A percentile compares a stretch with the other conserved stretches of the same genome.
Conservation (phyloP, 768 basidiomycete genomes). For the Auricularia sp. region DNA sequence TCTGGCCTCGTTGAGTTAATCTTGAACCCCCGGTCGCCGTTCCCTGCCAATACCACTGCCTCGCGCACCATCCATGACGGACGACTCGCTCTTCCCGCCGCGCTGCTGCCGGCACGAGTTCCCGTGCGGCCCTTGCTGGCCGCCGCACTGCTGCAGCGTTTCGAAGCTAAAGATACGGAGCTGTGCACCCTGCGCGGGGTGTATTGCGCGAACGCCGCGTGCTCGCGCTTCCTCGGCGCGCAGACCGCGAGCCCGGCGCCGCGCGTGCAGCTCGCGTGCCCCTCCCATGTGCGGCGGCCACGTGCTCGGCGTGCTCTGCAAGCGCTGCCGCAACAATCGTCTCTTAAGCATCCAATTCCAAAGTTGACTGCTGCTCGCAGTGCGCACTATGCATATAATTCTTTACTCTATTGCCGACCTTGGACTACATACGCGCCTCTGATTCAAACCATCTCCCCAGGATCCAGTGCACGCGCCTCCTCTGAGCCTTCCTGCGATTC, state of each 20-base stretch:
- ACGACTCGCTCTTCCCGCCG: slow-evolving; percentile 44
- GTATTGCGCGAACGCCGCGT: slow-evolving; percentile 32
- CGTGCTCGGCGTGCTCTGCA: slow-evolving; percentile 6
- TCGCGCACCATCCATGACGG: slow-evolving; percentile 25
- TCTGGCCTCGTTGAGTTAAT: too few relatives aligned
- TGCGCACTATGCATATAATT: too few relatives aligned
- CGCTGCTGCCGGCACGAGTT: slow-evolving; percentile 39
- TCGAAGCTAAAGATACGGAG: slow-evolving; percentile 34
- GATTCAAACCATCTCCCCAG: too few relatives aligned
- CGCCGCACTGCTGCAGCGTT: slow-evolving; percentile 12
- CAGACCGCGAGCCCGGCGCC: slow-evolving; percentile 22
- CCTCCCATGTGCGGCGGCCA: not conserved
- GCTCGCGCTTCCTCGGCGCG: slow-evolving; percentile 35
- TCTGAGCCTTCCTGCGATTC: too few relatives aligned
- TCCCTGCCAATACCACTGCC: too few relatives aligned
- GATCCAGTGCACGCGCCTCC: too few relatives aligned
- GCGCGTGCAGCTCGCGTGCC: not conserved
- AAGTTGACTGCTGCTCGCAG: too few relatives aligned
- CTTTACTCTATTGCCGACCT: too few relatives aligned
- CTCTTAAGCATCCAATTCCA: not conserved
- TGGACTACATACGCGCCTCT: too few relatives aligned
- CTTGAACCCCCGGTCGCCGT: too few relatives aligned
- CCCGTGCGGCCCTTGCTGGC: slow-evolving; percentile 26
- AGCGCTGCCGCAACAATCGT: not conserved
- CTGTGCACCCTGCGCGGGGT: slow-evolving; percentile 33